Evolutionary conservation across 305 asterid genomes (phyloP).

Genomic region (Solanum hybrid): DNA sequence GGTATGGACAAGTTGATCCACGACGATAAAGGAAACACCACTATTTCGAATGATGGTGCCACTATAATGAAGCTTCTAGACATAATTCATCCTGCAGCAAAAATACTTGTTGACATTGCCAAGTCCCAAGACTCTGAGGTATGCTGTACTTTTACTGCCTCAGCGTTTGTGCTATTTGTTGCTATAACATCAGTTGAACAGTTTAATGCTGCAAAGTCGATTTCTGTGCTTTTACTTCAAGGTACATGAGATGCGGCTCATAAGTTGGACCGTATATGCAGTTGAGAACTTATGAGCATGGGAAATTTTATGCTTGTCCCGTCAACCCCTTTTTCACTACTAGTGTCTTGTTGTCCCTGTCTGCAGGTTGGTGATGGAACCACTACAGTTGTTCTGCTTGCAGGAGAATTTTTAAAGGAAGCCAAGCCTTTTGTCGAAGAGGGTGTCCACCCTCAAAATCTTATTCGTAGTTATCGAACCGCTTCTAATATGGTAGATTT

Average conservation of each 20-base stretch:
- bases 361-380: conserved; percentile 98
- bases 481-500: conserved; percentile 66
- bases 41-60: conserved; percentile 98
- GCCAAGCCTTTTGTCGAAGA: conserved; percentile 97
- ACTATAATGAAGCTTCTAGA: conserved; percentile 99
- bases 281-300: neutral
- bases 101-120: conserved; percentile 95
- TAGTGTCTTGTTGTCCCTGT: neutral
- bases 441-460: conserved; percentile 97
- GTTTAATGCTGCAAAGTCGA: neutral
- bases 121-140: conserved; percentile 99
- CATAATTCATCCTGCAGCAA: conserved; percentile 95
- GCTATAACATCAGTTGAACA: neutral
- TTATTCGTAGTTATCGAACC: conserved; percentile 76
- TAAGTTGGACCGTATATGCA: neutral
- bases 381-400: conserved; percentile 93
- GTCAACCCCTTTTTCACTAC: neutral
- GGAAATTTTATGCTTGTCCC: neutral
- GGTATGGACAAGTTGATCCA: conserved; percentile 99
- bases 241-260: neutral
- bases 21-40: conserved; percentile 92
- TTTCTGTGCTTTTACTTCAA: neutral
- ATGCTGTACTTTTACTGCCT: conserved; percentile 4
- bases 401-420: conserved; percentile 92
- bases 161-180: neutral